These are phyloP conservation scores for Eucalyptus globulus DNA, from an alignment of 345 rosid genomes.

Conservation along the genomic window DNA sequence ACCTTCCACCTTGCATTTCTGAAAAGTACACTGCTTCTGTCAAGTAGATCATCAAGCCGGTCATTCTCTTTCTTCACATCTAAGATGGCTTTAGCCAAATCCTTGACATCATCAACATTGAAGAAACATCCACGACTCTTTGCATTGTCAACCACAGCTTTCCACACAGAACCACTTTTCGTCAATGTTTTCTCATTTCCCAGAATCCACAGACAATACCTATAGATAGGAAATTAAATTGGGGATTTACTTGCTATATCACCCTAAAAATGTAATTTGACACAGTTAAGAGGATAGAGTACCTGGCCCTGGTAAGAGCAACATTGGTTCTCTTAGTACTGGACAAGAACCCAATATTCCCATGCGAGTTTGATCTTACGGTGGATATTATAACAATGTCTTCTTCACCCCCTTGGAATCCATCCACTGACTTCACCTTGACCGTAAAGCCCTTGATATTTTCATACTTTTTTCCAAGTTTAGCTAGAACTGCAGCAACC, in stretches of 20 bases:
- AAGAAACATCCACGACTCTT: constrained; percentile 30
- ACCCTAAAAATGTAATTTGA: background rate
- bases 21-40: too few relatives aligned
- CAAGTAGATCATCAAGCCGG: too few relatives aligned
- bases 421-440: constrained; percentile 24
- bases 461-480: constrained; percentile 1
- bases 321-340: constrained; percentile 14
- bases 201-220: constrained; percentile 50
- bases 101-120: background rate
- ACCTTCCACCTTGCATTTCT: too few relatives aligned
- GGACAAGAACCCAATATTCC: constrained; percentile 16
- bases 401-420: constrained; percentile 28
- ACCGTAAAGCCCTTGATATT: constrained; percentile 1
- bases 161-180: constrained; percentile 22
- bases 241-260: background rate
- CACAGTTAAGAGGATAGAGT: background rate
- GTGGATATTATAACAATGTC: constrained; percentile 27
- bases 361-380: constrained; percentile 13
- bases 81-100: too few relatives aligned
- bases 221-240: background rate
- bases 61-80: too few relatives aligned
- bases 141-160: constrained; percentile 18
- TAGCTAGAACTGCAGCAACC: constrained; percentile 15
- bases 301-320: constrained; percentile 36
- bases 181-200: constrained; percentile 27